Base-by-base conservation (phyloP, 805 yeast species). In the Suhomyces prunicola region DNA sequence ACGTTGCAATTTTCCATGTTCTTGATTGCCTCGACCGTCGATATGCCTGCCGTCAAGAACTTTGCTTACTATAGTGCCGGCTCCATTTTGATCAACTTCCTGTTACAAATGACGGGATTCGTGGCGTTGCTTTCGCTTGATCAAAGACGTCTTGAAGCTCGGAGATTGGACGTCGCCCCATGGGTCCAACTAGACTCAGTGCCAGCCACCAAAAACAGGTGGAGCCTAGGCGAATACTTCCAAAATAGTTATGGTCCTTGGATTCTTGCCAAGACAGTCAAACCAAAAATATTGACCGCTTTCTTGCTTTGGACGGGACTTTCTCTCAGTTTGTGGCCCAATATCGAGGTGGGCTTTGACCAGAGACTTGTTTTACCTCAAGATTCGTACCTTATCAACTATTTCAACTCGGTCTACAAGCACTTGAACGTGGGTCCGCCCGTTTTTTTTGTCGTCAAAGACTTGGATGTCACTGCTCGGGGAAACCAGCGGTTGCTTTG, bases 21-120 rank as follows among this genome's bases (percentile, higher is more conserved):
- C 62, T 69, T 83, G 6, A 72, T 93, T 42, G 97, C 97, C 0
- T 77, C 96, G 0, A 68, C 77, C 4, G 97, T 94, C 6, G 79
- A 86, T 10, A 94, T 94, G 97, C 98, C 98, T 1, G 98, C 98
- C 0, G 98, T 93, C 17, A 80, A 87, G 57, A 94, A 92, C 68
- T 93, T 93, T 76, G 97, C 99, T 0, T 69, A 88, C 12, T 94
- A 90, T 64, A 89, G 96, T 6, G 92, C 97, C 0, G 87, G 90
- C 15, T 93, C 98, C 0, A 86, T 93, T 2, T 62, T 87, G 5
- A 72, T 89, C 60, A 92, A 93, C 65, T 85, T 93, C 1, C 44
- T 83, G 0, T 73, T 93, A 29, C 98, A 93, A 64, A 69, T 91
- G 67, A 90, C 97, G 0, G 82, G 87, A 31, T 92, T 93, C 67